phyloP scores from a whole-genome alignment of 169 alveolate species.

The Plasmodium berghei region DNA sequence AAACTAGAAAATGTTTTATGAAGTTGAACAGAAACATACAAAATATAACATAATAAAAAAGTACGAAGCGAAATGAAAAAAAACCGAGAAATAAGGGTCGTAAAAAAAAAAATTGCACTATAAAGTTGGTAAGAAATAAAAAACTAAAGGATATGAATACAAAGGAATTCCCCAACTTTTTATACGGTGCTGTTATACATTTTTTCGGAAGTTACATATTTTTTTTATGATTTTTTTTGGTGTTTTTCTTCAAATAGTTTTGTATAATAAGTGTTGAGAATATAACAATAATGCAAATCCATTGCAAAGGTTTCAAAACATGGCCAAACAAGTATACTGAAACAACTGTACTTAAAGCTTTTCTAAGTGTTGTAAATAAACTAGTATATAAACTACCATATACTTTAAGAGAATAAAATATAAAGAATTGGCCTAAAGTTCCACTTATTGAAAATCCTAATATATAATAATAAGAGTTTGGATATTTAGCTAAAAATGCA shows the following conservation, averaged over 20 bases:
- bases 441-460: slow-evolving; percentile 87
- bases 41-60: too few species aligned
- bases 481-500: slow-evolving; percentile 73
- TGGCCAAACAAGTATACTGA: slow-evolving; percentile 91
- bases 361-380: slow-evolving; percentile 91
- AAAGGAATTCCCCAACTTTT: too few species aligned
- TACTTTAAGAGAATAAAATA: slow-evolving; percentile 87
- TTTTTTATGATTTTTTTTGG: slow-evolving; percentile 42
- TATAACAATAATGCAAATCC: slow-evolving; percentile 87
- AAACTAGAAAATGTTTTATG: too few species aligned
- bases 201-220: background rate
- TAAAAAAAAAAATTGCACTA: too few species aligned
- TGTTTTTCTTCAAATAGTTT: slow-evolving; percentile 78
- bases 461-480: slow-evolving; percentile 79
- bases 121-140: too few species aligned
- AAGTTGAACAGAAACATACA: too few species aligned
- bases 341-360: slow-evolving; percentile 89
- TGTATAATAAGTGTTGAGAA: slow-evolving; percentile 87
- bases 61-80: too few species aligned
- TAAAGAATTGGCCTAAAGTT: slow-evolving; percentile 91
- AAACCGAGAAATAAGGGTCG: too few species aligned
- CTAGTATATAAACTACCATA: slow-evolving; percentile 92
- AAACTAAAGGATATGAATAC: too few species aligned
- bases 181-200: too few species aligned
- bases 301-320: slow-evolving; percentile 85